Evolutionary conservation across 2,329 filamentous ascomycete genomes (phyloP).

Genomic region (Penicillium fuscoglaucum): DNA sequence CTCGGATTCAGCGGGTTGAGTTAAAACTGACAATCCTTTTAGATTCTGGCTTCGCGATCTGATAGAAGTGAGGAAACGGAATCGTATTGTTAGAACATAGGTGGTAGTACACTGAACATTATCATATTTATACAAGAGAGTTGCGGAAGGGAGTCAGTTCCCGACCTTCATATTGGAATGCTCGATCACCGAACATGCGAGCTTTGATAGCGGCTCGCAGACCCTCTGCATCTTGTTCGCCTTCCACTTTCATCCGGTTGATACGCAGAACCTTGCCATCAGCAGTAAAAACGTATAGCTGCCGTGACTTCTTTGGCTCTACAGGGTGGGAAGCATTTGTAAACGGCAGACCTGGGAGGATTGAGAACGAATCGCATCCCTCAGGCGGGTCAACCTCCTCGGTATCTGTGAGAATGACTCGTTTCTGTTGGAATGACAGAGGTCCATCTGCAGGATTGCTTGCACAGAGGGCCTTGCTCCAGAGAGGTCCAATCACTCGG

Average conservation of each 20-base stretch:
- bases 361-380: constrained; percentile 28
- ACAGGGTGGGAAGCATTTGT: constrained; percentile 29
- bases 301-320: constrained; percentile 28
- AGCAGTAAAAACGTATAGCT: constrained; percentile 40
- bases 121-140: constrained; percentile 29
- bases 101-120: constrained; percentile 16
- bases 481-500: constrained; percentile 65
- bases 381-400: constrained; percentile 34
- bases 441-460: constrained; percentile 19
- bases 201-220: constrained; percentile 43
- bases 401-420: constrained; percentile 41
- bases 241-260: constrained; percentile 44
- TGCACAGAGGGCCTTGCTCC: constrained; percentile 52
- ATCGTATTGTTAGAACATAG: constrained; percentile 21
- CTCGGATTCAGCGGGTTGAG: not conserved
- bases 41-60: constrained; percentile 39
- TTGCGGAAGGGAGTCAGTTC: constrained; percentile 38
- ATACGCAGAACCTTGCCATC: constrained; percentile 41
- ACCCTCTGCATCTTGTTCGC: constrained; percentile 36
- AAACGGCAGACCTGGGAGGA: constrained; percentile 42
- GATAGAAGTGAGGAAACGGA: constrained; percentile 16
- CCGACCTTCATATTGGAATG: constrained; percentile 26
- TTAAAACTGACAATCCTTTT: constrained; percentile 12
- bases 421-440: constrained; percentile 30
- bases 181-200: constrained; percentile 37